Percentiles rank a stretch among this genome's conserved stretches.
phyloP scores from a whole-genome alignment of 768 basidiomycete genomes.

The Hygrophoropsis aurantiaca region DNA sequence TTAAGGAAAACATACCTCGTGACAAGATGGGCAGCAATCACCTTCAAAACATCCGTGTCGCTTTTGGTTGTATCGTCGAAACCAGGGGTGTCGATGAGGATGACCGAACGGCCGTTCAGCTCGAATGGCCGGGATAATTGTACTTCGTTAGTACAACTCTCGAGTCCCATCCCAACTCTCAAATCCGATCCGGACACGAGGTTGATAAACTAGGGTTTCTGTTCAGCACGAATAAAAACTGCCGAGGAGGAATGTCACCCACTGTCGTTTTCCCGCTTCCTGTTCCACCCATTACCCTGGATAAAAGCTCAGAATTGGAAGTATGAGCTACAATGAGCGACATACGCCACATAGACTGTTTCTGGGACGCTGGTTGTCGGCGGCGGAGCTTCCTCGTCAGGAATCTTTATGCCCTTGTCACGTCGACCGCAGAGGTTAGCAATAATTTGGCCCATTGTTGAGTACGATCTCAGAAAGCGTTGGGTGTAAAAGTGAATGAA shows the following conservation, averaged over 20 bases:
- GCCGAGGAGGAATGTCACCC: conserved; percentile 7
- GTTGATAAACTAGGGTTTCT: conserved; percentile 36
- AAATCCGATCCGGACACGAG: conserved; percentile 30
- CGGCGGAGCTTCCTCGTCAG: conserved; percentile 21
- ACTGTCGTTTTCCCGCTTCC: conserved; percentile 37
- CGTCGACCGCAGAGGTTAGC: conserved; percentile 16
- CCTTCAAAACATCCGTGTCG: conserved; percentile 49
- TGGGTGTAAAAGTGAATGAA: too few relatives aligned
- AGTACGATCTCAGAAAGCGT: too few relatives aligned
- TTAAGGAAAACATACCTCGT: conserved; percentile 23
- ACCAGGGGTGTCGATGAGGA: conserved; percentile 61
- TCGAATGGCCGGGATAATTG: conserved; percentile 27
- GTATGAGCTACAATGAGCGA: conserved; percentile 5
- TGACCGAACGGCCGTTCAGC: conserved; percentile 35
- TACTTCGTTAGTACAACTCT: conserved; percentile 35
- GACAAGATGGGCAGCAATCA: conserved; percentile 44
- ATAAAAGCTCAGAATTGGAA: conserved; percentile 14
- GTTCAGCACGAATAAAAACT: conserved; percentile 1
- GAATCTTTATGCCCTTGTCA: conserved; percentile 12
- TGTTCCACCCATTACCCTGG: conserved; percentile 34
- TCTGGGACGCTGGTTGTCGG: conserved; percentile 10
- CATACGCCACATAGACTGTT: conserved; percentile 29
- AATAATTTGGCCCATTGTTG: conserved; percentile 28
- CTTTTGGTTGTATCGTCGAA: conserved; percentile 55
- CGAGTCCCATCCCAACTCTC: conserved; percentile 31